Evolutionary conservation across 495 filamentous ascomycete species (phyloP).

Genomic region (Glutinoglossum americanum): DNA sequence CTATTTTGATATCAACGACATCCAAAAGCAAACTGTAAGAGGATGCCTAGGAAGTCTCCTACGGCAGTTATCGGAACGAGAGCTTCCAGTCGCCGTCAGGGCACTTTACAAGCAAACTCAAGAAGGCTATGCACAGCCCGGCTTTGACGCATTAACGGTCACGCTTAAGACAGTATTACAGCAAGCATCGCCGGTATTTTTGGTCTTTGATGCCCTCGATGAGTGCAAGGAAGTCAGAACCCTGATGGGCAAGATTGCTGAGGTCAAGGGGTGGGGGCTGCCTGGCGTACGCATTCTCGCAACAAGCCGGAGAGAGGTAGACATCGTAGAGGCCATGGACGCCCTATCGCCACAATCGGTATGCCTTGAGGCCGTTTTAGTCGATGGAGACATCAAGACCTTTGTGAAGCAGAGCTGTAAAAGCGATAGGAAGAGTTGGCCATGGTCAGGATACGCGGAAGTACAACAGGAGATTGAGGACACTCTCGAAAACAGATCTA

Average conservation of each 20-base stretch:
- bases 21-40: neutral
- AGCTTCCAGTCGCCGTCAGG: too few relatives aligned
- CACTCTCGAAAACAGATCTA: constrained; percentile 6
- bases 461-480: constrained; percentile 5
- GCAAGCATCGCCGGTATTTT: too few relatives aligned
- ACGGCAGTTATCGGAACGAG: too few relatives aligned
- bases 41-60: neutral
- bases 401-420: neutral
- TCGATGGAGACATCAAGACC: neutral
- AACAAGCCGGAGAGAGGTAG: constrained; percentile 7
- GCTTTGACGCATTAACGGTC: too few relatives aligned
- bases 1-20: constrained; percentile 4
- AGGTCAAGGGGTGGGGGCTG: constrained; percentile 4
- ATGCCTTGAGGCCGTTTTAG: neutral
- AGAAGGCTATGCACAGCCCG: too few relatives aligned
- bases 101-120: neutral
- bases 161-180: constrained; percentile 7
- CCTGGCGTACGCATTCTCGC: constrained; percentile 5
- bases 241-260: neutral
- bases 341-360: too few relatives aligned
- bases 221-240: constrained; percentile 8
- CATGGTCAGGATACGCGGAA: neutral
- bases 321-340: constrained; percentile 7
- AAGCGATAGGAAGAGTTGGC: too few relatives aligned
- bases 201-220: constrained; percentile 11